Evolutionary conservation across 2,329 filamentous ascomycete genomes (phyloP), one percentile per base, ranked within the genome.

Genomic region (Diplodia corticola): DNA sequence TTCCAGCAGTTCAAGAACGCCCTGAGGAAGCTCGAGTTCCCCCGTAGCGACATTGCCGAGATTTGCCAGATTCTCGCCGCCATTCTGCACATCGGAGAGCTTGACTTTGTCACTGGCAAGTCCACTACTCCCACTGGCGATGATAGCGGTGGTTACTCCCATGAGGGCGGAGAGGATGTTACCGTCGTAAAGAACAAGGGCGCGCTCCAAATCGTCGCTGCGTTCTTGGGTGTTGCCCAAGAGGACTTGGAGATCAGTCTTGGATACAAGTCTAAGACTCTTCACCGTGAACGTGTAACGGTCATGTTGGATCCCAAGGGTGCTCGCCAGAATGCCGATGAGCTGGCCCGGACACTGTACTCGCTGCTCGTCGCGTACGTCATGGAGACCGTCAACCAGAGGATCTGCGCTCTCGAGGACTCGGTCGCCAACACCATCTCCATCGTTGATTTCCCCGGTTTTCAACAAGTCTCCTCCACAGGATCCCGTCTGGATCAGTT

Each of bases 1-100:
- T 99, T 99, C 78, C 92, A 96, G 75, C 89, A 98, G 63, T 98
- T 99, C 85, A 98, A 98, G 82, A 97, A 92, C 0, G 95, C 95
- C 1, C 82, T 99, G 57, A 87, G 93, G 70, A 97, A 96, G 78
- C 85, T 99, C 15, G 95, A 98, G 78, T 98, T 99, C 69, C 91
- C 94, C 4, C 87, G 93, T 64, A 89, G 90, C 68, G 95, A 97
- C 73, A 97, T 99, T 74, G 95, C 95, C 46, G 94, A 97, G 76
- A 93, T 99, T 65, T 99, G 95, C 78, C 95, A 99, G 80, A 86
- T 98, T 57, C 83, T 99, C 63, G 95, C 95, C 35, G 89, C 88
- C 71, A 97, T 99, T 70, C 84, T 99, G n/a, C 95, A 99, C 77
- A 93, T 99, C 71, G 95, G 95, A 30, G 95, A 99, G 80, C 87